Evolutionary conservation across 192 early-diverging fungal genomes (phyloP).

Genomic region (Mortierella claussenii): DNA sequence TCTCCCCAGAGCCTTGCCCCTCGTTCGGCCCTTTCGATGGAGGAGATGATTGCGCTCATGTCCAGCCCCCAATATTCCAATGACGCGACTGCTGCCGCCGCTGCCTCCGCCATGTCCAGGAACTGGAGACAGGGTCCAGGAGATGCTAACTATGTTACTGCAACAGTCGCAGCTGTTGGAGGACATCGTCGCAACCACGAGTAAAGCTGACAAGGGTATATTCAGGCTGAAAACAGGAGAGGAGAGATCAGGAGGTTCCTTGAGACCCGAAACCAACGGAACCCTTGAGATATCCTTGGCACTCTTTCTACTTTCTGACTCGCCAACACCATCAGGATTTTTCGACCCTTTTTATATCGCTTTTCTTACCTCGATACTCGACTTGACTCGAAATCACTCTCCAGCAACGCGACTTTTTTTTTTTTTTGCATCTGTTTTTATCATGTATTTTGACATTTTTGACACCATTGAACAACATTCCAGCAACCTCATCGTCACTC

Average conservation of each 20-base stretch:
- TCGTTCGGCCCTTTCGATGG: constrained; percentile 41
- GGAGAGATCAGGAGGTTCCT: background rate
- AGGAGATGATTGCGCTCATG: constrained; percentile 44
- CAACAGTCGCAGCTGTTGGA: constrained; percentile 24
- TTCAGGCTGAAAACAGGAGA: background rate
- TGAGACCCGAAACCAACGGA: background rate
- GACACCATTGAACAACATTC: background rate
- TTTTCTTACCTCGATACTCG: too few relatives aligned
- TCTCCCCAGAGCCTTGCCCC: constrained; percentile 35
- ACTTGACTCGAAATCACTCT: background rate
- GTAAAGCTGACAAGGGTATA: constrained; percentile 8
- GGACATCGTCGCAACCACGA: constrained; percentile 51
- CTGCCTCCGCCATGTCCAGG: constrained; percentile 18
- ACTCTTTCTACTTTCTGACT: too few relatives aligned
- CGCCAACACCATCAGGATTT: too few relatives aligned
- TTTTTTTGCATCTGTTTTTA: background rate
- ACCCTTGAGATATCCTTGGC: too few relatives aligned
- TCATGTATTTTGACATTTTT: background rate
- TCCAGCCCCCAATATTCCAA: constrained; percentile 27
- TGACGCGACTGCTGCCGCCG: constrained; percentile 29
- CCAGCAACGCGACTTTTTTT: background rate
- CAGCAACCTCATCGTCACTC: background rate
- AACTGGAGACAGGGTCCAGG: constrained; percentile 31
- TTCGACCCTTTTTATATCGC: too few relatives aligned
- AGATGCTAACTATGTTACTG: constrained; percentile 33